A percentile compares a stretch with the other conserved stretches of the same genome.
Conservation (phyloP, 1,284 basidiomycete species). For the Fistulina hepatica region DNA sequence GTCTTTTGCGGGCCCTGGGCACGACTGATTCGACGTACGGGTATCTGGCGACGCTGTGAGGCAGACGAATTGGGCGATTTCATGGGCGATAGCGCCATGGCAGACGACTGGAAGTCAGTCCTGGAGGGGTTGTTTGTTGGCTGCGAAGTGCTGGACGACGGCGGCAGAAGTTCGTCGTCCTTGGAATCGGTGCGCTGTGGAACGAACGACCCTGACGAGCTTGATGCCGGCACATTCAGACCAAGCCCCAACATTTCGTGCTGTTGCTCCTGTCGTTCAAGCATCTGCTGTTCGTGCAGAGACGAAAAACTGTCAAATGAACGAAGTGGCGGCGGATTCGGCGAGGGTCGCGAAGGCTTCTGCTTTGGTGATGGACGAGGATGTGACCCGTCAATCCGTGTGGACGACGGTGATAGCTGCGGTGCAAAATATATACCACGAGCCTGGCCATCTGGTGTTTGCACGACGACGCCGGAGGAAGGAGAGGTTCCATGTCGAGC, state of each 20-base stretch:
- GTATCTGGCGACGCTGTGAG: conserved; percentile 15
- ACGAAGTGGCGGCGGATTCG: conserved; percentile 9
- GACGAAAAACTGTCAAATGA: no score
- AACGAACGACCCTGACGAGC: no score
- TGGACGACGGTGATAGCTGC: no score
- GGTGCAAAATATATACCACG: conserved; percentile 95
- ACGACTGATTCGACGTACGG: conserved; percentile 22
- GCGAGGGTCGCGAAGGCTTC: conserved; percentile 17
- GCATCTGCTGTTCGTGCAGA: conserved; percentile 15
- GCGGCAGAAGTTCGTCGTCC: neutral
- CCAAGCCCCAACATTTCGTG: no score
- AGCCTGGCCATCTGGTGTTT: conserved; percentile 86
- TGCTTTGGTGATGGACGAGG: no score
- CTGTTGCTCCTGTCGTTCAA: conserved; percentile 7
- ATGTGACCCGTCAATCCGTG: no score
- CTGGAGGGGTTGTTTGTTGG: neutral
- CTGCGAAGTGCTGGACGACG: neutral
- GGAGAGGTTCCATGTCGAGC: conserved; percentile 66
- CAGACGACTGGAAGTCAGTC: conserved; percentile 23
- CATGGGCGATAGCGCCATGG: no score
- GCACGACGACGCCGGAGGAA: conserved; percentile 82
- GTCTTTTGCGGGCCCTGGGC: conserved; percentile 29
- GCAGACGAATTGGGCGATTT: no score
- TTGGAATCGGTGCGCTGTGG: neutral
- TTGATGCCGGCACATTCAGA: no score